Conservation (phyloP, 108 stramenopile genomes). For the Aurantiochytrium sp. region DNA sequence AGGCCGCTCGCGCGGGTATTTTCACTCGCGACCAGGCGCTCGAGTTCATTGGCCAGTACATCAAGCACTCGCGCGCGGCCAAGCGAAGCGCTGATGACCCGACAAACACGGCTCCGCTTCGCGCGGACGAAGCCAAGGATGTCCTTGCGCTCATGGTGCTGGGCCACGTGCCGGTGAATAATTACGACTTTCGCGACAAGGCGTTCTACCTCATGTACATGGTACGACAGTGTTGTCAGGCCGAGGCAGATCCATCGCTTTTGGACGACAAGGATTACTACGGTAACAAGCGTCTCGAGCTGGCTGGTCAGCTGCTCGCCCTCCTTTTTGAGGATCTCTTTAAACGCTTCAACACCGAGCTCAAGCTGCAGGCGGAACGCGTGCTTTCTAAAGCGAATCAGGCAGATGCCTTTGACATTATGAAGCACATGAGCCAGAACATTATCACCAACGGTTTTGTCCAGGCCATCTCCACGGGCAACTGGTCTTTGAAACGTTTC, state of each 20-base stretch:
- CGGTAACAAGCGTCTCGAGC: slow-evolving; percentile 97
- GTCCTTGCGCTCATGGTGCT: slow-evolving; percentile 92
- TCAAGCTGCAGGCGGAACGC: slow-evolving; percentile 76
- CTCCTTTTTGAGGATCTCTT: slow-evolving; percentile 91
- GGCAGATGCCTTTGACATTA: slow-evolving; percentile 86
- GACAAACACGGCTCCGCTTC: neutral
- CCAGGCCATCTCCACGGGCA: slow-evolving; percentile 97
- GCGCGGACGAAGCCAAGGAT: slow-evolving; percentile 46
- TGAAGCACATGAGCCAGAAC: slow-evolving; percentile 60
- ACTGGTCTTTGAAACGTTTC: slow-evolving; percentile 88
- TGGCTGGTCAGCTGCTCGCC: slow-evolving; percentile 93
- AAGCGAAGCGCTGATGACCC: neutral
- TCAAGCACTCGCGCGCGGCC: neutral
- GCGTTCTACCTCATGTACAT: slow-evolving; percentile 98
- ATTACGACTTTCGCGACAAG: slow-evolving; percentile 94
- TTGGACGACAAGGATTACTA: slow-evolving; percentile 99
- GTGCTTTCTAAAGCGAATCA: slow-evolving; percentile 89
- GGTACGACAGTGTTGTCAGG: slow-evolving; percentile 92
- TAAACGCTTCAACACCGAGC: slow-evolving; percentile 83
- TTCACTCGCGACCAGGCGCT: slow-evolving; percentile 18
- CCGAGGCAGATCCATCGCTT: slow-evolving; percentile 76
- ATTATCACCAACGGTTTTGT: slow-evolving; percentile 84
- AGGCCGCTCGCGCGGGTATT: neutral
- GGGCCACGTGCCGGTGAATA: neutral
- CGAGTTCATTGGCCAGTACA: slow-evolving; percentile 18